These are phyloP conservation scores for Myxozyma melibiosi DNA, from an alignment of 805 yeast species.

Conservation along the genomic window DNA sequence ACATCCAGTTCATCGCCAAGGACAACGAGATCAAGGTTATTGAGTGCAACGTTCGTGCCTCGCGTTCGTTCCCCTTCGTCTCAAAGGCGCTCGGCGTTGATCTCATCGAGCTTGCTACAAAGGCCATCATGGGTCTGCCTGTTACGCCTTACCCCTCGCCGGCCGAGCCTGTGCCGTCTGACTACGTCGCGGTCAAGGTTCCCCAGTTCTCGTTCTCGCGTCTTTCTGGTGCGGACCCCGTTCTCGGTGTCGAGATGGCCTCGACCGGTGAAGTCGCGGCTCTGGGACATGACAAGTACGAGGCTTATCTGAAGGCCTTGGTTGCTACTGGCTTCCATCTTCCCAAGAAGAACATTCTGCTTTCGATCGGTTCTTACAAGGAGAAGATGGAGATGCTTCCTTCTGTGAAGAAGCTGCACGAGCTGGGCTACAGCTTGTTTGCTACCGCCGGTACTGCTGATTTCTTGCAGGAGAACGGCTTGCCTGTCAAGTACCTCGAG, in stretches of 20 bases:
- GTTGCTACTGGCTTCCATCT: constrained; percentile 92
- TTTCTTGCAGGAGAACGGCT: constrained; percentile 89
- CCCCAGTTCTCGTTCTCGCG: constrained; percentile 98
- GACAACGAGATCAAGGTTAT: constrained; percentile 95
- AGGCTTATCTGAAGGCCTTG: constrained; percentile 93
- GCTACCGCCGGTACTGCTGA: constrained; percentile 99
- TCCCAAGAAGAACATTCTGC: constrained; percentile 90
- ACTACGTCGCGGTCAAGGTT: constrained; percentile 93
- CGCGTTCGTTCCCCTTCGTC: constrained; percentile 98
- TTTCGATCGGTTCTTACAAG: constrained; percentile 94
- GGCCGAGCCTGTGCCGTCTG: constrained; percentile 63
- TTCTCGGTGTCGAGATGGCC: constrained; percentile 98
- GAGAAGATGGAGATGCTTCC: constrained; percentile 95
- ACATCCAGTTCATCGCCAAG: constrained; percentile 95
- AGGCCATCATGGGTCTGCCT: constrained; percentile 88
- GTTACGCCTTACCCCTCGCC: constrained; percentile 87
- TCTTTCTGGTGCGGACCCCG: constrained; percentile 96
- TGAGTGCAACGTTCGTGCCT: constrained; percentile 98
- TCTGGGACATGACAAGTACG: constrained; percentile 93
- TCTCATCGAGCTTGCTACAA: constrained; percentile 95
- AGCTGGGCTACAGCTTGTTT: constrained; percentile 84
- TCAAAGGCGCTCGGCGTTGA: constrained; percentile 97
- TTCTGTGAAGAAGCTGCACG: constrained; percentile 73
- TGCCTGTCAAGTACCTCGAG: constrained; percentile 94
- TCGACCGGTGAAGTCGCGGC: constrained; percentile 99